Percentiles rank a stretch among this genome's conserved stretches.
Evolutionary conservation across 345 rosid species (phyloP).

Genomic region (Gossypium raimondii): DNA sequence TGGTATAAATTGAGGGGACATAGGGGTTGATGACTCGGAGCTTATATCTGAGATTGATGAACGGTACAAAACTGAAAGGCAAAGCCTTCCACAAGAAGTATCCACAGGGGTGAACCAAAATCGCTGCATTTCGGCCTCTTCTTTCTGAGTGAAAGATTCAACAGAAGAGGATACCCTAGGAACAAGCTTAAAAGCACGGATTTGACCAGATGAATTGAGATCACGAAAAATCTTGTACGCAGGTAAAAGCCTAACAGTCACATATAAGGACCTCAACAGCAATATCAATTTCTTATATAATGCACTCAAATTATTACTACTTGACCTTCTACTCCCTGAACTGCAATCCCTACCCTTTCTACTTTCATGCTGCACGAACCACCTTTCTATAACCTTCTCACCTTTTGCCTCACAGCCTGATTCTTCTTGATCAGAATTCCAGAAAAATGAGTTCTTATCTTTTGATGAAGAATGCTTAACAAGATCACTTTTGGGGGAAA

Average conservation of each 20-base stretch:
- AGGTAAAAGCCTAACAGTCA: constrained; percentile 80
- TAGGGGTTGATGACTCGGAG: constrained; percentile 67
- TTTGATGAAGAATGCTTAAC: constrained; percentile 44
- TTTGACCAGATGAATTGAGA: constrained; percentile 71
- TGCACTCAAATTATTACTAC: constrained; percentile 46
- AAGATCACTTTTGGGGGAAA: constrained; percentile 43
- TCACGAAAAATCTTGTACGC: constrained; percentile 79
- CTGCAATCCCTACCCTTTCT: constrained; percentile 50
- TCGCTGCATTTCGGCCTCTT: constrained; percentile 79
- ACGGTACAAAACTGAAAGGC: constrained; percentile 68
- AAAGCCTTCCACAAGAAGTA: constrained; percentile 75
- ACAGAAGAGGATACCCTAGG: constrained; percentile 74
- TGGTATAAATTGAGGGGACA: too few species aligned
- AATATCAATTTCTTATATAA: constrained; percentile 75
- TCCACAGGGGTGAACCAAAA: constrained; percentile 82
- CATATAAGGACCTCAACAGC: constrained; percentile 81
- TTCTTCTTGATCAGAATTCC: constrained; percentile 70
- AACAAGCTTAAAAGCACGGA: constrained; percentile 52
- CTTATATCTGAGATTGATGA: constrained; percentile 55
- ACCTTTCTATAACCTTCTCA: constrained; percentile 84
- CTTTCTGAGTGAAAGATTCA: constrained; percentile 77
- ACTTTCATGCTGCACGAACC: constrained; percentile 81
- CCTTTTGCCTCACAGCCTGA: constrained; percentile 41
- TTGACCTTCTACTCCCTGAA: constrained; percentile 58
- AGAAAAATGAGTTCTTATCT: constrained; percentile 37